Evolutionary conservation across 257 asterid genomes (phyloP), one percentile per base, ranked within the genome.

Genomic region (Rhazya stricta): DNA sequence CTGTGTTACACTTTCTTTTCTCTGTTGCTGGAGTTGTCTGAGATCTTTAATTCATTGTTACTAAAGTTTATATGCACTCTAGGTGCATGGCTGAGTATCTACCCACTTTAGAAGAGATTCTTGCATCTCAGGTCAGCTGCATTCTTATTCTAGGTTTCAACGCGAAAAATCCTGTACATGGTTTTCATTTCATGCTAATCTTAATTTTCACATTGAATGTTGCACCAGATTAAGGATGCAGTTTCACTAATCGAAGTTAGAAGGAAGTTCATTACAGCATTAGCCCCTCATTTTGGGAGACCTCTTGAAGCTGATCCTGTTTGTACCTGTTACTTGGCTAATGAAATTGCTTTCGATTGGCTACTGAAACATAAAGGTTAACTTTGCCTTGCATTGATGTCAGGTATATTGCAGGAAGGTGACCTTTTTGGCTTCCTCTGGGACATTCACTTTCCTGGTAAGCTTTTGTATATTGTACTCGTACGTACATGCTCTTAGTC

Each of bases 51-150:
- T 69, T 10, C 1, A 12, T 12, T 43, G 39, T 50, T 66, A 41
- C 27, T 36, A 32, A 69, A 66, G 43, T 75, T 27, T 45, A 50
- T 73, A 53, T 72, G 67, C 53, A 71, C 77, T 77, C 43, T 65
- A 95, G 99, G 98, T 95, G 99, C 87, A 90, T 89, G 83, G 96
- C 98, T 80, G 98, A 91, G 85, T 95, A 95, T 87, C 93, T 95
- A 73, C 96, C 95, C 16, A 84, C 72, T 68, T 77, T 95, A 80
- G 99, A 95, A 83, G 91, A 86, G 74, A 84, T 83, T 85, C 87
- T 95, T 78, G 89, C 72, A 73, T 79, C 88, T 34, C 97, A 95
- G 96, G 99, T 93, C 78, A 82, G 83, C 80, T 77, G 66, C 70
- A 37, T 60, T 68, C 68, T 56, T 57, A 29, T 67, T 63, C 73